phyloP scores from a whole-genome alignment of 345 rosid species.

The Excoecaria agallocha region DNA sequence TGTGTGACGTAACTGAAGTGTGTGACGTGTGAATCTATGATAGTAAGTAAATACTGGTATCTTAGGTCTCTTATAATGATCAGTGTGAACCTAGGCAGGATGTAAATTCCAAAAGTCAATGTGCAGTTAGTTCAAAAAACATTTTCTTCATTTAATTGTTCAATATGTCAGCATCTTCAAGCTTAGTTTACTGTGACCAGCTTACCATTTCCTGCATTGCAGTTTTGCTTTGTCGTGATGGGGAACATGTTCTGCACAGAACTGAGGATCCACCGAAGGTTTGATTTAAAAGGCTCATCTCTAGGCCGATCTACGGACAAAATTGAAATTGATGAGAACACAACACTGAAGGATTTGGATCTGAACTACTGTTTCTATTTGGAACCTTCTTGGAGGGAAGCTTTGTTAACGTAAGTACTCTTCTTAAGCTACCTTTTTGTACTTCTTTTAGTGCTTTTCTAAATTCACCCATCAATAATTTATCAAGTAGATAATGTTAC shows the following conservation, averaged over 20 bases:
- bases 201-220: constrained; percentile 34
- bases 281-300: constrained; percentile 94
- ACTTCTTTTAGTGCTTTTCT: background rate
- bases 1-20: too few species aligned
- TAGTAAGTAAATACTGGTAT: background rate
- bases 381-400: constrained; percentile 95
- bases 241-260: constrained; percentile 99
- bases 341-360: constrained; percentile 95
- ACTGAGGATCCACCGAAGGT: constrained; percentile 89
- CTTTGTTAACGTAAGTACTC: constrained; percentile 62
- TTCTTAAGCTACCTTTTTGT: constrained; percentile 11
- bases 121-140: background rate
- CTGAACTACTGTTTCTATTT: constrained; percentile 71
- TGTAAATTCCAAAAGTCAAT: background rate
- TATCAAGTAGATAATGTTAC: background rate
- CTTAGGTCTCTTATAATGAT: background rate
- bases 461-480: background rate
- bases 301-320: constrained; percentile 89
- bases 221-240: constrained; percentile 99
- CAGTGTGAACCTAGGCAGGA: background rate
- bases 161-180: background rate
- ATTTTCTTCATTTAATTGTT: background rate
- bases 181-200: constrained; percentile 17
- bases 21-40: background rate
- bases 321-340: constrained; percentile 90